Evolutionary conservation across 352 stramenopile genomes (phyloP).

Genomic region (Phytopythium delawarense): DNA sequence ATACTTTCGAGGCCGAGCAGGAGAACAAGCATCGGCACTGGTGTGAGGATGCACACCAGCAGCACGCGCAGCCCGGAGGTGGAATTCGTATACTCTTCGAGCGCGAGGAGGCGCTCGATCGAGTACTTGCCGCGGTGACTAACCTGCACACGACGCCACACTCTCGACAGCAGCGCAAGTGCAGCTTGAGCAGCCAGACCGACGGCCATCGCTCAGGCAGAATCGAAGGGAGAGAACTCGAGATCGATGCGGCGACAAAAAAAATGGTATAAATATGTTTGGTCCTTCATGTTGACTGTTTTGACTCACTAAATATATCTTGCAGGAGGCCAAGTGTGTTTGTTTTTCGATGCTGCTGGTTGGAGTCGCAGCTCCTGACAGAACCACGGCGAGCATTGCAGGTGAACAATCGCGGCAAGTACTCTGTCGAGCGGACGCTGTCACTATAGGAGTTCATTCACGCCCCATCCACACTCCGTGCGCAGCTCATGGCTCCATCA

Average conservation of each 20-base stretch:
- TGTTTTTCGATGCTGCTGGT: no score
- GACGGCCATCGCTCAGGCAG: not conserved
- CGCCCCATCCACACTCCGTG: constrained; percentile 5
- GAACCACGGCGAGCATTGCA: not conserved
- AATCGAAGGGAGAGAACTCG: no score
- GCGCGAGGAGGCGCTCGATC: constrained; percentile 14
- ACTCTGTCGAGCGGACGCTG: constrained; percentile 29
- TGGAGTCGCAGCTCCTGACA: no score
- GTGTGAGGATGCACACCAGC: constrained; percentile 10
- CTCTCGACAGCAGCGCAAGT: constrained; percentile 1
- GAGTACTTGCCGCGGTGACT: constrained; percentile 20
- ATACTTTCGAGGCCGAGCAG: constrained; percentile 13
- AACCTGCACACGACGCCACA: constrained; percentile 16
- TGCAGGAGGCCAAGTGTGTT: no score
- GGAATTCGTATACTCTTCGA: constrained; percentile 16
- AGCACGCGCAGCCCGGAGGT: constrained; percentile 5
- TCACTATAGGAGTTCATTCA: constrained; percentile 20
- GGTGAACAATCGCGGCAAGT: constrained; percentile 17
- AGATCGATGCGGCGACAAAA: no score
- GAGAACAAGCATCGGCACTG: constrained; percentile 11
- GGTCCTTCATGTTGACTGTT: no score
- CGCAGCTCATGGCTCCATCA: not conserved
- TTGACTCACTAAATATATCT: no score
- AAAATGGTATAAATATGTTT: no score
- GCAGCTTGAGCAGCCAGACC: not conserved